A percentile compares a stretch with the other conserved stretches of the same genome.
phyloP scores from a whole-genome alignment of 768 basidiomycete genomes.

The Rhodosporidiobolus sp. region DNA sequence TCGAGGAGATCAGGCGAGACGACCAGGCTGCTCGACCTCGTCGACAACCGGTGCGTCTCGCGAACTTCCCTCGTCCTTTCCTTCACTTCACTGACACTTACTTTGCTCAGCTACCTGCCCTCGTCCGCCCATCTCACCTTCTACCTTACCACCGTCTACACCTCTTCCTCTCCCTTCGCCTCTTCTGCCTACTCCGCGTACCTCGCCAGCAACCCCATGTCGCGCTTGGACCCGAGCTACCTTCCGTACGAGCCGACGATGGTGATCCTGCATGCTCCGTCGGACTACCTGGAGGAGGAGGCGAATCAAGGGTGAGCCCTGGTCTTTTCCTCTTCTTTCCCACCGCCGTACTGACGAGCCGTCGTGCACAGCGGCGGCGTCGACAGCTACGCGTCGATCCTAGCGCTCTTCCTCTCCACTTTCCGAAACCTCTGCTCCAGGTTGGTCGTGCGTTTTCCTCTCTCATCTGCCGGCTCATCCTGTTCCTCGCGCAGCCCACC shows the following conservation, averaged over 20 bases:
- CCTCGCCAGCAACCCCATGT: not conserved
- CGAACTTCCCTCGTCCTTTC: not conserved
- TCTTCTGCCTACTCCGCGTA: not conserved
- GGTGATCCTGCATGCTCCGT: constrained; percentile 23
- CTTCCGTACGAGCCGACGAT: constrained; percentile 25
- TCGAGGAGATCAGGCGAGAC: not conserved
- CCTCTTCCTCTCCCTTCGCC: not conserved
- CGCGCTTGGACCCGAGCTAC: constrained; percentile 21
- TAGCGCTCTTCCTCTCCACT: constrained; percentile 23
- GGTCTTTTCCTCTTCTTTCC: not conserved
- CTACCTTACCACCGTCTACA: constrained; percentile 25
- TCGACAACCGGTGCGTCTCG: constrained; percentile 30
- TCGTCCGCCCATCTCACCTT: constrained; percentile 25
- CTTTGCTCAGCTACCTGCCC: constrained; percentile 14
- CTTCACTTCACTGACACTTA: too few species aligned
- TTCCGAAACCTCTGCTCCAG: not conserved
- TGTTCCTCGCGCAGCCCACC: not conserved
- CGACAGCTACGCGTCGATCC: constrained; percentile 20
- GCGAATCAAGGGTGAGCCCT: not conserved
- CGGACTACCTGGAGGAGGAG: constrained; percentile 22
- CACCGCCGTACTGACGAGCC: not conserved
- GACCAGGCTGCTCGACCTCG: not conserved
- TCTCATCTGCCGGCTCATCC: too few species aligned
- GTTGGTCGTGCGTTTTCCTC: not conserved
- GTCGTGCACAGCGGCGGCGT: constrained; percentile 4